Conservation (phyloP, 352 stramenopile genomes). For the Pythium utonaiense region DNA sequence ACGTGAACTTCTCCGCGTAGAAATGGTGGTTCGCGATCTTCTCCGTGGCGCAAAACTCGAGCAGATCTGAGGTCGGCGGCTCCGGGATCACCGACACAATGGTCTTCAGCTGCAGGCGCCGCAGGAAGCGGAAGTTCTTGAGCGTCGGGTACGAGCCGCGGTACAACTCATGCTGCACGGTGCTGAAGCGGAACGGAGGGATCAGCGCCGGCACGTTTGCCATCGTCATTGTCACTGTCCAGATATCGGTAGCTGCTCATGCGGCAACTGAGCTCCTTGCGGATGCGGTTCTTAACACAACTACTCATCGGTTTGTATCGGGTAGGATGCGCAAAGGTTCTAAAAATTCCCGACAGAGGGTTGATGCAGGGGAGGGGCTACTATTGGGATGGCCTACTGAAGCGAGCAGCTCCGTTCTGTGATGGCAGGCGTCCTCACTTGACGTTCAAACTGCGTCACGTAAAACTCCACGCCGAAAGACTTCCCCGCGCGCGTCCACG, state of each 20-base stretch:
- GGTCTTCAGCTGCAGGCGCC: constrained; percentile 67
- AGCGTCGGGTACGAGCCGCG: constrained; percentile 81
- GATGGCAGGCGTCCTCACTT: constrained; percentile 8
- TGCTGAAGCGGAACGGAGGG: constrained; percentile 85
- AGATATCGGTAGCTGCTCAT: no score
- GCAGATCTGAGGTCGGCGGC: constrained; percentile 68
- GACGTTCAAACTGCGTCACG: constrained; percentile 1
- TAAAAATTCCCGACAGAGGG: neutral
- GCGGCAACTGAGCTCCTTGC: no score
- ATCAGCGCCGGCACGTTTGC: constrained; percentile 68
- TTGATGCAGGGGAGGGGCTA: constrained; percentile 7
- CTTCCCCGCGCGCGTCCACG: no score
- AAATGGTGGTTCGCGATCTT: constrained; percentile 75
- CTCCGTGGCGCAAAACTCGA: constrained; percentile 67
- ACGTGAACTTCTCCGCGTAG: constrained; percentile 86
- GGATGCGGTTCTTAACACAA: neutral
- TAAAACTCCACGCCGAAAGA: no score
- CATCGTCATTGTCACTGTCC: constrained; percentile 24
- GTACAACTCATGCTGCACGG: constrained; percentile 76
- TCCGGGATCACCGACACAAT: constrained; percentile 82
- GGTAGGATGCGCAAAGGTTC: neutral
- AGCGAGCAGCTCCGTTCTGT: neutral
- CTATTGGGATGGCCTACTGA: constrained; percentile 8
- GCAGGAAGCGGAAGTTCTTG: constrained; percentile 85
- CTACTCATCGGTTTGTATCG: neutral